Evolutionary conservation across 345 rosid species (phyloP).

Genomic region (Brassica incana): DNA sequence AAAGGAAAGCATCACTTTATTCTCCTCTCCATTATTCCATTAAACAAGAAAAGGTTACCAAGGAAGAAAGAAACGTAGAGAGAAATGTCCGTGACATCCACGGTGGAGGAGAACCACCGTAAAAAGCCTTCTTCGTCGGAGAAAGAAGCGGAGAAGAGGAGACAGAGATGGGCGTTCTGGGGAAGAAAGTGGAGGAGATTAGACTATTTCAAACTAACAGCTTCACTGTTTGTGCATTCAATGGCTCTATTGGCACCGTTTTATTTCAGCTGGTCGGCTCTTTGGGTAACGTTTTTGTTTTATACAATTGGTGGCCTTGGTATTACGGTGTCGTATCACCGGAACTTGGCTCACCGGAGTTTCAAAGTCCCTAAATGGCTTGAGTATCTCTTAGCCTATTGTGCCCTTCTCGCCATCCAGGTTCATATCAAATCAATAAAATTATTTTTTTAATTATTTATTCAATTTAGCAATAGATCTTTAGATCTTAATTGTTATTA

Average conservation of each 20-base stretch:
- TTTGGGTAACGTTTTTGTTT: slow-evolving; percentile 61
- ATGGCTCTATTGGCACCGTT: slow-evolving; percentile 73
- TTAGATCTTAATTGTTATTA: slow-evolving; percentile 14
- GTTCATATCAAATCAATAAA: slow-evolving; percentile 6
- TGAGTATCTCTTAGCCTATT: slow-evolving; percentile 78
- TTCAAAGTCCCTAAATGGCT: slow-evolving; percentile 87
- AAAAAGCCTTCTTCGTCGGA: slow-evolving; percentile 9
- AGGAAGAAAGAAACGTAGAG: not conserved
- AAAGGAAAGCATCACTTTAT: slow-evolving; percentile 9
- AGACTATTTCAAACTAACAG: slow-evolving; percentile 53
- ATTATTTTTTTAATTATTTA: not conserved
- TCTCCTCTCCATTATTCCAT: slow-evolving; percentile 10
- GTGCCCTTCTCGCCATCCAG: slow-evolving; percentile 82
- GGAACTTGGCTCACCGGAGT: slow-evolving; percentile 76
- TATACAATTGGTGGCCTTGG: slow-evolving; percentile 69
- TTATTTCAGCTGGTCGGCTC: slow-evolving; percentile 69
- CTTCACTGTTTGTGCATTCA: slow-evolving; percentile 59
- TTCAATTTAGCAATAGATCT: not conserved
- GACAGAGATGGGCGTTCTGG: slow-evolving; percentile 45
- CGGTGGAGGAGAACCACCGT: slow-evolving; percentile 41
- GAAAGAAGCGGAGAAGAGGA: slow-evolving; percentile 43
- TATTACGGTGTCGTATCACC: slow-evolving; percentile 72
- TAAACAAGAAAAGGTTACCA: not conserved
- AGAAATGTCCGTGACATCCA: slow-evolving; percentile 36
- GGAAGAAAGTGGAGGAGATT: slow-evolving; percentile 61